Evolutionary conservation across 2,329 filamentous ascomycete species (phyloP).

Genomic region (Pyricularia sp.): DNA sequence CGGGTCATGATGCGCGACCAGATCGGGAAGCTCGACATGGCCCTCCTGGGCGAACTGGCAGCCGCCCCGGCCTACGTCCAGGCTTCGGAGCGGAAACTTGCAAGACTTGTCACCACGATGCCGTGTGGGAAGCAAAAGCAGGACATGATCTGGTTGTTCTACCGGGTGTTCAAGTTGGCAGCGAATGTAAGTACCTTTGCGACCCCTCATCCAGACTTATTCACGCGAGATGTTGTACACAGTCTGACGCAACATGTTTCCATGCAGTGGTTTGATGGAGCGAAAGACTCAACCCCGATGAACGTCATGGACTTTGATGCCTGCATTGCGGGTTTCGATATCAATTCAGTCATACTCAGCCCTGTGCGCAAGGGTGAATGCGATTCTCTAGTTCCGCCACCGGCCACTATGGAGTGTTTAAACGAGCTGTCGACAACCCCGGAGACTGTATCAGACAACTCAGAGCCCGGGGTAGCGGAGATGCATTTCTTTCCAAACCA

Average conservation of each 20-base stretch:
- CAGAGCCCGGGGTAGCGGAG: neutral
- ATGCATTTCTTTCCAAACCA: neutral
- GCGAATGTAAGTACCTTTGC: neutral
- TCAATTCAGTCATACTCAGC: neutral
- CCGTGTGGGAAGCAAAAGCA: constrained; percentile 5
- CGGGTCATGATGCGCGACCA: constrained; percentile 8
- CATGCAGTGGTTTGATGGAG: neutral
- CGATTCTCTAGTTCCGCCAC: neutral
- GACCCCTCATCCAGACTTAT: neutral
- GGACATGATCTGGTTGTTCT: constrained; percentile 12
- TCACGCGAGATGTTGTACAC: neutral
- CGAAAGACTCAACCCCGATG: neutral
- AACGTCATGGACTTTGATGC: neutral
- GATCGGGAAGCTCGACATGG: constrained; percentile 8
- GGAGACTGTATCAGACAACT: neutral
- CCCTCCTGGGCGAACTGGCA: constrained; percentile 7
- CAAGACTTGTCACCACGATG: neutral
- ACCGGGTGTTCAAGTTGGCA: constrained; percentile 6
- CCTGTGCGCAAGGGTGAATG: neutral
- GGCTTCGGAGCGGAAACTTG: constrained; percentile 9
- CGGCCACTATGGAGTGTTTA: too few relatives aligned
- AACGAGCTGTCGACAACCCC: neutral
- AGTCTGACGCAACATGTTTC: neutral
- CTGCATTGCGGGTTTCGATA: neutral
- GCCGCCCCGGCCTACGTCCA: constrained; percentile 9